Evolutionary conservation across 208 protist genomes (phyloP).

Genomic region (Acanthamoeba royreba): DNA sequence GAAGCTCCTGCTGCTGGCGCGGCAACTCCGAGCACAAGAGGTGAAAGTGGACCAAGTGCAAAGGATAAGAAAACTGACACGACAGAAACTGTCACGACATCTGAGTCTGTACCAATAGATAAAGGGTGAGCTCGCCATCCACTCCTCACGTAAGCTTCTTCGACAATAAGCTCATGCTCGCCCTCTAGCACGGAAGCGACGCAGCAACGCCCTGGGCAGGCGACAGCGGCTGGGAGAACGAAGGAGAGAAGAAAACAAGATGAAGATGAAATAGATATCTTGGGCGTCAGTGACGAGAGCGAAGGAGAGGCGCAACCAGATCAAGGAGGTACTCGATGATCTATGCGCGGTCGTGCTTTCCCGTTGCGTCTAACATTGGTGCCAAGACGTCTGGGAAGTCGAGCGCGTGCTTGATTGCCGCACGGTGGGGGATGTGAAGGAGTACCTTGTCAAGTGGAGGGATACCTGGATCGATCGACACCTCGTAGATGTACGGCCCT

Average conservation of each 20-base stretch:
- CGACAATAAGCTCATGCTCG: no score
- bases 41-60: neutral
- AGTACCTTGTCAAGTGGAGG: neutral
- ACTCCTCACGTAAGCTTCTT: no score
- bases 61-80: no score
- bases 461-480: neutral
- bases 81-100: no score
- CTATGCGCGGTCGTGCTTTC: neutral
- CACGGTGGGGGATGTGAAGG: neutral
- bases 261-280: neutral
- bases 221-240: neutral
- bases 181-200: no score
- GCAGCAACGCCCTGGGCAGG: no score
- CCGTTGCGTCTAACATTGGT: no score
- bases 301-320: neutral
- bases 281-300: neutral
- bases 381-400: neutral
- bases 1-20: no score
- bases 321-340: neutral
- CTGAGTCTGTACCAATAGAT: no score
- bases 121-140: no score
- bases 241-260: neutral
- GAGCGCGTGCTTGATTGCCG: neutral
- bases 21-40: neutral
- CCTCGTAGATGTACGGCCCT: neutral